Base-by-base conservation (phyloP, 1,284 basidiomycete species). In the Apiotrichum domesticum region DNA sequence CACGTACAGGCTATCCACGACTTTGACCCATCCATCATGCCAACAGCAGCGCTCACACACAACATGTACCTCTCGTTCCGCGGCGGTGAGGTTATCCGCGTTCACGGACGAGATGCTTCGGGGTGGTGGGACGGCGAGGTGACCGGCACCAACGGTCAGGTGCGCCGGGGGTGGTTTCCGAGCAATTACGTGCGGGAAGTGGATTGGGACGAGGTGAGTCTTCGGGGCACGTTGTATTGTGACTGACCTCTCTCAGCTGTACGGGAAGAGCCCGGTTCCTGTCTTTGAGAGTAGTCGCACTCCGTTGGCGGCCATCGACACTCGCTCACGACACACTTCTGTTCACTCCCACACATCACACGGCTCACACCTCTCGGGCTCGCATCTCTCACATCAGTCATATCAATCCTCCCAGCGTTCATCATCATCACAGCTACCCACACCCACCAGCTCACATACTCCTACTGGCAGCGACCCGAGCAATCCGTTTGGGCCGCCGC, bases 41-140 rank as follows among this genome's bases (percentile, higher is more conserved):
- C 70, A 6, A 64, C 65, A 7, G 64, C 65, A 14, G 57, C 63
- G 14, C 58, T 56, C n/a, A 79, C 83, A 35, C 81, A 83, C 61
- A 86, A 83, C 70, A 89, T 89, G 15, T 95, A 92, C 76, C 83
- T 99, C 45, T 82, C 86, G 35, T 97, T 98, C 78, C 82, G 83
- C 35, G 86, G 88, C 0, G 94, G 95, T 1, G 88, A 98, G 71
- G 82, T 95, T 52, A 93, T 98, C 60, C 86, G 86, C 59, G 91
- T 98, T 34, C 80, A 90, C 56, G 90, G 90, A 68, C 83, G 86
- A 62, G 93, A 98, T 75, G 63, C 81, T 0, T 90, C 87, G 60
- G 96, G 95, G 0, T 98, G 96, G 96, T 98, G 95, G 95, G 94
- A 98, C 71, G 95, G 96, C 9, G 92, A 98, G 76, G 77, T 96